Base-by-base conservation (phyloP, 2,329 filamentous ascomycete genomes). In the Phyllosticta ampelicida region DNA sequence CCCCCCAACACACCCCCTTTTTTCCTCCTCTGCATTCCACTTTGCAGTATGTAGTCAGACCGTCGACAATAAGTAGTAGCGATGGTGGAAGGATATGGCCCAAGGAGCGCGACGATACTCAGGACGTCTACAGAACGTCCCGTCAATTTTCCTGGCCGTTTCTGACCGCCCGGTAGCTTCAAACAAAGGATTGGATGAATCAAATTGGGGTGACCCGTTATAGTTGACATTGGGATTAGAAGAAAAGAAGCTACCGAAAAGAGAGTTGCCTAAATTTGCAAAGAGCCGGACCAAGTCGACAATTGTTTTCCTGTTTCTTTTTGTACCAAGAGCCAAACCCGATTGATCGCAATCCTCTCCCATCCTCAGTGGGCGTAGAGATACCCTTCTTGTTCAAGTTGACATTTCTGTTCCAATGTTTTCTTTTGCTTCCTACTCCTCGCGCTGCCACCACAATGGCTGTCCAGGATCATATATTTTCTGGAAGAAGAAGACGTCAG, bases 381-480 rank as follows among this genome's bases (percentile, higher is more conserved):
- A 59, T 59, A 59, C 57, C 57, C 57, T 55, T 59, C 53, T 59
- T 59, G 57, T 59, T 55, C 44, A 51, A 50, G 51, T 54, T 50
- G 26, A 36, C 28, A 36, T 54, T 54, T 58, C 30, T 18, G 19
- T 52, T 53, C 54, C 13, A 5, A 23, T 3, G 53, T 53, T 21
- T 19, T 48, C 21, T 30, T 53, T 30, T 48, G n/a, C n/a, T 48
- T 26, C 16, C 20, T 19, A 53, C 23, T 58, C 36, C 16, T 44
- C 36, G 13, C n/a, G 36, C 36, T 44, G 13, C 36, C 36, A n/a
- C 36, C 21, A 51, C 49, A 51, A 21, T 6, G 49, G 49, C 21
- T 26, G 49, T 11, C 13, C 49, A 21, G 19, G 19, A 51, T 20
- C 49, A 4, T 51, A 19, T 51, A 51, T 21, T 23, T 18, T 26